Base-by-base conservation (phyloP, 768 basidiomycete genomes). In the Auricularia auricula-judae region DNA sequence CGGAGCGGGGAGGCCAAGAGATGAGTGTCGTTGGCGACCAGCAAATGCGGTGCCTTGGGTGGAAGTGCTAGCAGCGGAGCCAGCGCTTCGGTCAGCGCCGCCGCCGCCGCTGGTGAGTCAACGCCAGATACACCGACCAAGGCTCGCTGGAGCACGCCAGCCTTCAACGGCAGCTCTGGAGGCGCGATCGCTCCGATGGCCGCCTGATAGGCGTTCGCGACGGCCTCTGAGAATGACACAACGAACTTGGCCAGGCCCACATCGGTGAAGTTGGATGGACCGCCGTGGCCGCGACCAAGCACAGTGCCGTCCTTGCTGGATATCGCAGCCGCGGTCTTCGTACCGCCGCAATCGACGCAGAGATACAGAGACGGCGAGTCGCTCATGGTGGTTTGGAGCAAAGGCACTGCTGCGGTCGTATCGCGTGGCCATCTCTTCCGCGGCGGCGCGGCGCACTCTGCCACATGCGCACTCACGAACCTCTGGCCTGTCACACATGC, bases 121-220 rank as follows among this genome's bases (percentile, higher is more conserved):
- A 89, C 87, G 39, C 91, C 91, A 1, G 91, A 88, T 16, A 90
- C 81, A 36, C 88, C 91, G 70, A 94, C 83, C 89, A 91, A 94
- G 0, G 87, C 91, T 2, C 85, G 82, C 21, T 81, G 80, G 68
- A 94, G 74, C 18, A 74, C 77, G 23, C 71, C 62, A 1, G 70
- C 65, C 10, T 29, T 29, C 34, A 59, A 18, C 29, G 56, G 56
- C 8, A 44, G 71, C 4, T 72, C 60, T 11, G 79, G 71, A 23
- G 77, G 74, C 2, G 74, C 75, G 16, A 21, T 36, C 3, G 35
- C 29, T 2, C 39, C 35, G 61, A 74, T 66, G 36, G 75, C 73
- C 2, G 75, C 74, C 2, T 76, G 76, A 39, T 76, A 72, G 51
- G 88, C 87, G 64, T 77, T 69, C 64, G 76, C 75, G 62, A 87